Evolutionary conservation across 805 yeast species (phyloP).

Genomic region (Hermanozyma aechmeae): DNA sequence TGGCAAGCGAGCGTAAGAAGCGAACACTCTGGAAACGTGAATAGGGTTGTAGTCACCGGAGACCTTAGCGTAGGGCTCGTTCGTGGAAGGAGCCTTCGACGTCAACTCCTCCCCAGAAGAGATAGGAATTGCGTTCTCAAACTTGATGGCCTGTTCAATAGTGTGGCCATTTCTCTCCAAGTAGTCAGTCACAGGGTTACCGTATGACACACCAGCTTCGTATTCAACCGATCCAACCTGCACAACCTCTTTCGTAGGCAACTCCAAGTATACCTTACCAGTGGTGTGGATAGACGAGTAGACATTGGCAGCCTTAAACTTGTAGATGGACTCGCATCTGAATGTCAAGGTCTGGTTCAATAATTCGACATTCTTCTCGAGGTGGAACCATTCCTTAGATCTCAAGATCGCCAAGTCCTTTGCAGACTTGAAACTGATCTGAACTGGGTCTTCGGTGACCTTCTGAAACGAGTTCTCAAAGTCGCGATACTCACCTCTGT

Average conservation of each 20-base stretch:
- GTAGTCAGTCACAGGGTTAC: conserved; percentile 96
- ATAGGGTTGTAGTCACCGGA: conserved; percentile 99
- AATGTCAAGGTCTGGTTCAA: conserved; percentile 76
- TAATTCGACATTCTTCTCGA: conserved; percentile 60
- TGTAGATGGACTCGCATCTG: conserved; percentile 78
- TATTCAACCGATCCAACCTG: conserved; percentile 79
- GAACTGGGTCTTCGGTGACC: conserved; percentile 77
- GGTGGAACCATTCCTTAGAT: conserved; percentile 97
- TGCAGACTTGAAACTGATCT: conserved; percentile 59
- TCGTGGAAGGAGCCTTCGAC: conserved; percentile 86
- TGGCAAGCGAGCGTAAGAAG: conserved; percentile 85
- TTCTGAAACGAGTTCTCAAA: conserved; percentile 89
- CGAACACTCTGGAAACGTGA: conserved; percentile 92
- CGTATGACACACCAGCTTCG: conserved; percentile 86
- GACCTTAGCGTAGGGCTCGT: conserved; percentile 93
- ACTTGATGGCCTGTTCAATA: conserved; percentile 85
- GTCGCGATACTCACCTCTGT: conserved; percentile 86
- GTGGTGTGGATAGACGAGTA: conserved; percentile 73
- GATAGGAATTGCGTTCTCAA: conserved; percentile 86
- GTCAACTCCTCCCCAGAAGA: conserved; percentile 52
- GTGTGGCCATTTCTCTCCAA: conserved; percentile 85
- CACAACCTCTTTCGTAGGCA: conserved; percentile 83
- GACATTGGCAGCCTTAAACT: conserved; percentile 67
- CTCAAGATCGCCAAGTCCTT: conserved; percentile 89
- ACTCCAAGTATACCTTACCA: conserved; percentile 80